phyloP scores from a whole-genome alignment of 768 basidiomycete genomes.

The Tylopilus subfusipes region DNA sequence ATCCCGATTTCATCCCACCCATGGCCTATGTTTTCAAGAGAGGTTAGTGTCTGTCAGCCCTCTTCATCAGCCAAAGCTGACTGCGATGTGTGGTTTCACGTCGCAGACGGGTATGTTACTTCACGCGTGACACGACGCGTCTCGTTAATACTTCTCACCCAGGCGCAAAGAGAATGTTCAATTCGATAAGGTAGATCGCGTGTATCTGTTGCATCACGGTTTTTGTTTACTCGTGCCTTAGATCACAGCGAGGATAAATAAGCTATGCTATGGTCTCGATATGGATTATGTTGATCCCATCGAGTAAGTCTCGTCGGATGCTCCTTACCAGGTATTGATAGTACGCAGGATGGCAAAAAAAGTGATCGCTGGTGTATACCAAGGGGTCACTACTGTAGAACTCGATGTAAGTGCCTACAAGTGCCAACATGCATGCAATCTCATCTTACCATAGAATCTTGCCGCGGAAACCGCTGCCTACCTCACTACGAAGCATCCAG shows the following conservation, averaged over 20 bases:
- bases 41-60: conserved; percentile 37
- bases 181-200: conserved; percentile 76
- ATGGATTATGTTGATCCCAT: conserved; percentile 89
- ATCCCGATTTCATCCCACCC: conserved; percentile 8
- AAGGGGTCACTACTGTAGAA: conserved; percentile 95
- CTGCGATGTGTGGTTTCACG: conserved; percentile 4
- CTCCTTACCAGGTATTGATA: conserved; percentile 1
- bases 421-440: background rate
- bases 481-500: conserved; percentile 95
- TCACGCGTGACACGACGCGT: conserved; percentile 24
- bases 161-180: conserved; percentile 90
- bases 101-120: conserved; percentile 45
- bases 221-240: conserved; percentile 31
- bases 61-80: conserved; percentile 2
- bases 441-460: conserved; percentile 61
- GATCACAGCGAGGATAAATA: conserved; percentile 85
- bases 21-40: conserved; percentile 58
- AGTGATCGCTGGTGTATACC: conserved; percentile 89
- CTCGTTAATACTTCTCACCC: conserved; percentile 9
- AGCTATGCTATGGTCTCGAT: conserved; percentile 96
- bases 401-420: conserved; percentile 68
- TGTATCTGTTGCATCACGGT: conserved; percentile 8
- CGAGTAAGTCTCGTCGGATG: conserved; percentile 44
- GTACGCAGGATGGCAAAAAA: conserved; percentile 76
- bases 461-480: conserved; percentile 97